Conservation (phyloP, 371 early-diverging fungal genomes). For the Scutellospora calospora region DNA sequence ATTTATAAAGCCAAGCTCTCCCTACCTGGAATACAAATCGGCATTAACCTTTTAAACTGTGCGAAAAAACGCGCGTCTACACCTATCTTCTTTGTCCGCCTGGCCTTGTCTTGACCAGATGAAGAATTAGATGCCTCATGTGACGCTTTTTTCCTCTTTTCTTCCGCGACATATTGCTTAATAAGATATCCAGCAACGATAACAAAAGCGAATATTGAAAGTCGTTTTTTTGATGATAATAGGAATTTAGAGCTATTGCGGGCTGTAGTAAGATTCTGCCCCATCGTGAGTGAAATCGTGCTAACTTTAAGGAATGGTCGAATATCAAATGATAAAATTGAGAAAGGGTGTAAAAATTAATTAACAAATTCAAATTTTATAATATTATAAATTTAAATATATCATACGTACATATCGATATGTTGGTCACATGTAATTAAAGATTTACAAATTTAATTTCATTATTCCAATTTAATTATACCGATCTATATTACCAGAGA, state of each 20-base stretch:
- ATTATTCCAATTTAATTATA: too few relatives aligned
- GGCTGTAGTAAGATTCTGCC: neutral
- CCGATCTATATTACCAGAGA: too few relatives aligned
- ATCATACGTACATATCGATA: too few relatives aligned
- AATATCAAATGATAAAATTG: too few relatives aligned
- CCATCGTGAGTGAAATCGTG: neutral
- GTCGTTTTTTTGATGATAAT: slow-evolving; percentile 19
- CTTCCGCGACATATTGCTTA: slow-evolving; percentile 21
- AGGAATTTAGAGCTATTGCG: neutral
- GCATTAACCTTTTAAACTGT: slow-evolving; percentile 79
- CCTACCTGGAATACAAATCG: slow-evolving; percentile 74
- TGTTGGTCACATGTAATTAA: too few relatives aligned
- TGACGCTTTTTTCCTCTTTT: neutral
- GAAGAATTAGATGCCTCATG: neutral
- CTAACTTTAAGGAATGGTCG: too few relatives aligned
- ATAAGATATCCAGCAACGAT: neutral
- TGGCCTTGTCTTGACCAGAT: slow-evolving; percentile 42
- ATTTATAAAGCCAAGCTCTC: neutral
- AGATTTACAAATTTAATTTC: too few relatives aligned
- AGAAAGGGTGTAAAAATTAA: too few relatives aligned
- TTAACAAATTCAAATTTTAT: too few relatives aligned
- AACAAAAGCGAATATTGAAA: neutral
- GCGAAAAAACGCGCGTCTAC: slow-evolving; percentile 77
- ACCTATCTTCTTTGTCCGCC: slow-evolving; percentile 59
- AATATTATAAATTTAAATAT: too few relatives aligned